Percentiles rank a stretch among this genome's conserved stretches.
These are phyloP conservation scores for Cymbidium sinense DNA, from an alignment of 106 monocot genomes.

Conservation along the genomic window DNA sequence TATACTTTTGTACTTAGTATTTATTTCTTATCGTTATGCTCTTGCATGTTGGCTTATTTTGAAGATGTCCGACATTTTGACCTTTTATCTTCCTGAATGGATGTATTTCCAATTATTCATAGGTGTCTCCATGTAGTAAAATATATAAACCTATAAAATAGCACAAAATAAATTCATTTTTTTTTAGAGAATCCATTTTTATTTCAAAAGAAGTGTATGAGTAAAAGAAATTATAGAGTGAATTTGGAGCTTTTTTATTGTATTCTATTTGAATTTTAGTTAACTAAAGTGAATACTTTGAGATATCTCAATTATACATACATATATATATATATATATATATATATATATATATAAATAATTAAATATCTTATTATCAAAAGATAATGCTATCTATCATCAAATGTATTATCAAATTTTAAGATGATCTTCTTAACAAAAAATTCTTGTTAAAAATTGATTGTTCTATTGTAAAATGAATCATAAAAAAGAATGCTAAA, in stretches of 20 bases:
- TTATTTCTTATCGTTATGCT: background rate
- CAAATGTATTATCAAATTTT: no score
- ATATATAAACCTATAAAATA: background rate
- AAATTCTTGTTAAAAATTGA: no score
- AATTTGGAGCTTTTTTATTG: background rate
- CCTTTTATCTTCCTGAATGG: background rate
- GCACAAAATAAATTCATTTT: background rate
- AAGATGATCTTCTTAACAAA: no score
- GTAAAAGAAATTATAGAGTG: background rate
- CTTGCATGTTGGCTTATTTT: background rate
- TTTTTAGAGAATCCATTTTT: background rate
- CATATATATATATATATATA: no score
- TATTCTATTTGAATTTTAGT: background rate
- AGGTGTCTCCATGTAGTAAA: background rate
- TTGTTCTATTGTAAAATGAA: no score
- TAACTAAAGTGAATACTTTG: no score
- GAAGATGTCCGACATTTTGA: background rate
- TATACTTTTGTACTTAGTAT: background rate
- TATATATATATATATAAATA: no score
- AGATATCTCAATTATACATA: no score
- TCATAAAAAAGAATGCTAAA: no score
- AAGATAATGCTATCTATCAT: no score
- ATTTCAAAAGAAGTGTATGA: background rate
- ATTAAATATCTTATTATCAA: no score
- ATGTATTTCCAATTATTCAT: background rate